Conservation (phyloP, 2,329 filamentous ascomycete genomes). For the Botrytis galanthina region DNA sequence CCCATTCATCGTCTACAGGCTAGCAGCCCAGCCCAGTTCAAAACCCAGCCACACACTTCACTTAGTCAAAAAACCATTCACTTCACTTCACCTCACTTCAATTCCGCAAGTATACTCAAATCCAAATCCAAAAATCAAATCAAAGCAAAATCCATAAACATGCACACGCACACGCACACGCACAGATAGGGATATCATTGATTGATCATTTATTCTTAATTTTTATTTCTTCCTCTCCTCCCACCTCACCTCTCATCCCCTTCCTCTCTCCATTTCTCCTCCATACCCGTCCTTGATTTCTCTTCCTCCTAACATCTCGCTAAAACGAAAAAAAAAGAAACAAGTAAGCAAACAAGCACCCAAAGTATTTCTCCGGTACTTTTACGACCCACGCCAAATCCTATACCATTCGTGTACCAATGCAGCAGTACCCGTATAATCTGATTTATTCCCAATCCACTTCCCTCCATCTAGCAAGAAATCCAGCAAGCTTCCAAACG, state of each 20-base stretch:
- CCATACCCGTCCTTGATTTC: background rate
- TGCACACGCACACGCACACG: too few species aligned
- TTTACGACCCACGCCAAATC: background rate
- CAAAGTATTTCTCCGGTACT: background rate
- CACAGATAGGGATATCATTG: background rate
- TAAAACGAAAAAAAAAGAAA: background rate
- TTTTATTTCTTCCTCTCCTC: background rate
- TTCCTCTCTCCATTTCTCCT: background rate
- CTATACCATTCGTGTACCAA: background rate
- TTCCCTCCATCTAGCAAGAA: background rate
- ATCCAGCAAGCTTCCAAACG: background rate
- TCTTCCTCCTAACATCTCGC: background rate
- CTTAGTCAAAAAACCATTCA: too few species aligned
- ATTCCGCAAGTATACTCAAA: too few species aligned
- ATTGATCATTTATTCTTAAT: constrained; percentile 1
- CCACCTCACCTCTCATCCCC: background rate
- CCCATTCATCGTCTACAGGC: too few species aligned
- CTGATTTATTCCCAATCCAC: background rate
- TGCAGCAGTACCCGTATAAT: background rate
- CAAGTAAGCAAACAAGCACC: background rate
- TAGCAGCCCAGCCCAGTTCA: too few species aligned
- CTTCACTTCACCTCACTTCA: too few species aligned
- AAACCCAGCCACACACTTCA: too few species aligned
- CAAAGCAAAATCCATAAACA: background rate
- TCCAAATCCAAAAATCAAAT: background rate